phyloP scores from a whole-genome alignment of 768 basidiomycete species.

The Russula brevipes region DNA sequence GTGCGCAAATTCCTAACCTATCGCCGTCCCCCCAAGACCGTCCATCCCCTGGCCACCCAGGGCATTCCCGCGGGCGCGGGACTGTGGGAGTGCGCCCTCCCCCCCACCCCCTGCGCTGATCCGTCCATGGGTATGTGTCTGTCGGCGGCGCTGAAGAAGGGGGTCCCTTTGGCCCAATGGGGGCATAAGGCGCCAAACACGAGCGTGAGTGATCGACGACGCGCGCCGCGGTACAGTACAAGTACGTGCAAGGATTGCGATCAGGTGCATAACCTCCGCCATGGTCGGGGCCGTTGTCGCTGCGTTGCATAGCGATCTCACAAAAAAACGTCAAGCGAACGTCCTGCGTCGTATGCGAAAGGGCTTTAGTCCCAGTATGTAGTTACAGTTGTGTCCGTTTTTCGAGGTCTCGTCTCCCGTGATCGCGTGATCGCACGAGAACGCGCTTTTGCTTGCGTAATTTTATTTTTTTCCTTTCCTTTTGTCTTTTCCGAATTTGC shows the following conservation, averaged over 20 bases:
- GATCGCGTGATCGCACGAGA: too few relatives aligned
- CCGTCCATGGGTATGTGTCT: neutral
- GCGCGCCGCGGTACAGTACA: neutral
- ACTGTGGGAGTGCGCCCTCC: conserved; percentile 1
- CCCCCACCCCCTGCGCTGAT: conserved; percentile 6
- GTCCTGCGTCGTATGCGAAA: neutral
- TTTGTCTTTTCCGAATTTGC: too few relatives aligned
- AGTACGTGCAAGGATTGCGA: neutral
- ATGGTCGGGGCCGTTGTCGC: neutral
- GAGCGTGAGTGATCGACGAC: neutral
- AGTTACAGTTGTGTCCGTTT: neutral
- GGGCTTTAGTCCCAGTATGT: too few relatives aligned
- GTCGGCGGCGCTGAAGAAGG: neutral
- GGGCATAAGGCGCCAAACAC: neutral
- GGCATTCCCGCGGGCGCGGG: neutral
- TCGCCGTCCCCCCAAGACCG: neutral
- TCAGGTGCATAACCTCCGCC: neutral
- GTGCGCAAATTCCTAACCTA: neutral
- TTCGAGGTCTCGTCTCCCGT: neutral
- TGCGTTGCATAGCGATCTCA: neutral
- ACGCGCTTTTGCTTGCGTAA: neutral
- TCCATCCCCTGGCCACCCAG: neutral
- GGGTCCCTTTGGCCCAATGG: neutral
- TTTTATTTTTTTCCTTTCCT: neutral
- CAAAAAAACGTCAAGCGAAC: neutral